Evolutionary conservation across 73 alveolate species (phyloP), one percentile per base, ranked within the genome.

Genomic region (Symbiodinium natans): DNA sequence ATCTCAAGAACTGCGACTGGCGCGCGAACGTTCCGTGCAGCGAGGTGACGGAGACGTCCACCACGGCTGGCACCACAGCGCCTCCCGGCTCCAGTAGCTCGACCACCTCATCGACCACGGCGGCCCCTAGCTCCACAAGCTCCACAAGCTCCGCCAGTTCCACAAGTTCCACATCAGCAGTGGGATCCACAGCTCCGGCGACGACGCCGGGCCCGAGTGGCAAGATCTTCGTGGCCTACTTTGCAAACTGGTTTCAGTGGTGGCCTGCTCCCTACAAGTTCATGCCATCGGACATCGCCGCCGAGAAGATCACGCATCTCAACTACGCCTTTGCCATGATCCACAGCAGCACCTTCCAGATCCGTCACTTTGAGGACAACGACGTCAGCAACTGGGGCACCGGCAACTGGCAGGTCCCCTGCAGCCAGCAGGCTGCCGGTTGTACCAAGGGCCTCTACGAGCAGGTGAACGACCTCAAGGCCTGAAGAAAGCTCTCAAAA

Each of bases 321-420:
- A 74, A 74, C 85, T 74, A 74, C 4, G 85, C 85, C 85, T 74
- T 74, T 43, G 85, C 85, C 85, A 74, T 74, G 85, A 74, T 74
- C 85, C 85, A 74, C 42, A 74, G 85, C 85, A 74, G 85, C 42
- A 74, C 85, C 43, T 74, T 74, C 42, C 10, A 31, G 43, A 74
- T 74, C 36, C 85, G 85, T 1, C 85, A 74, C 85, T 74, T 74
- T 31, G 85, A 74, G 36, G 85, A 74, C 48, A 74, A 74, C 46
- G 85, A 74, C 31, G 41, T 74, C 46, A 74, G 85, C 85, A 74
- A 74, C 42, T 74, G 85, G 85, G 85, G 43, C 41, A 74, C 85
- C 42, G 85, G 85, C 42, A 74, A n/a, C 42, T n/a, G 41, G 85
- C 46, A 74, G 10, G 25, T 34, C 8, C 85, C 85, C 10, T 74